Base-by-base conservation (phyloP, 23 red algal genomes). In the Chondrus crispus region DNA sequence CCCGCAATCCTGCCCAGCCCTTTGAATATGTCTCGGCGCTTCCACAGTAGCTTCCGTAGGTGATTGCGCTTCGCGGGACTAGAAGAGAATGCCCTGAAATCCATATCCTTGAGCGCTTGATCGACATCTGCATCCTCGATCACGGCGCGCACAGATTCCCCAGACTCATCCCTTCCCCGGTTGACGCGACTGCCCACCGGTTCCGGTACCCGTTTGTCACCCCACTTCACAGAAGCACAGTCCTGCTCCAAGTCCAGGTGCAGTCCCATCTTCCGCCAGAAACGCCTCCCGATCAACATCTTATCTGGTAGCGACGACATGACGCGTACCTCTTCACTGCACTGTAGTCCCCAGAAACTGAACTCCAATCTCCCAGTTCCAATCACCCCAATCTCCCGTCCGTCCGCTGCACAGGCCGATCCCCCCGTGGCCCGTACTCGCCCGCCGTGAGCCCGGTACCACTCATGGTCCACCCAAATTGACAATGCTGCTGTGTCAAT, bases 401-500 rank as follows among this genome's bases (percentile, higher is more conserved):
- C 71, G 43, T 76, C 71, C 7, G 24, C 71, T 38, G 71, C 71
- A 40, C 71, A 76, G 5, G 71, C 71, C 44, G 39, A 43, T 7
- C 71, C 6, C 33, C 28, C 39, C 11, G 28, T 48, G 11, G 71
- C 5, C 37, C 33, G 28, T 46, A 48, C 28, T 38, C 43, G 11
- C n/a, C 44, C 71, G 19, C 71, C 5, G 19, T 76, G 37, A 5
- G 24, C 44, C n/a, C 28, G 7, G 43, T 37, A 76, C 71, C 71
- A 76, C 11, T 46, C 28, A 38, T 76, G 39, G 19, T 76, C 71
- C 24, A 76, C 5, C 71, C 39, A 76, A 40, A 76, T 76, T 24
- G 71, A 76, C 39, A 76, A 46, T 5, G 71, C 71, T 38, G 71
- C 71, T 76, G 71, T 76, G 71, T 48, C 71, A 76, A 76, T 76